Conservation (phyloP, 768 basidiomycete genomes). For the Psilocybe tampanensis region DNA sequence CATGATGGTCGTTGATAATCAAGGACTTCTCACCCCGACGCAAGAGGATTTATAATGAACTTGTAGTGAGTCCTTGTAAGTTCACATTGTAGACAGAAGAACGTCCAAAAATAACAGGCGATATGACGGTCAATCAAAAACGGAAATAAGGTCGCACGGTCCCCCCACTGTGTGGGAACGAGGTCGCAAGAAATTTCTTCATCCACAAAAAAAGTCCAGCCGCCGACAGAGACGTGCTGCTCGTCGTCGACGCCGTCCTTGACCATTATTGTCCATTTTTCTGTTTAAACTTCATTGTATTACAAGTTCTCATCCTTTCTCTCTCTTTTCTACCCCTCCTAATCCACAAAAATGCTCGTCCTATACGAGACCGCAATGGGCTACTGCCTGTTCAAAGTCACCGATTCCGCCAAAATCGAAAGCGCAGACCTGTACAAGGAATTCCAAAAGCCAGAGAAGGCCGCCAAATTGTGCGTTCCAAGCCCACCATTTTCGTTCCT, state of each 20-base stretch:
- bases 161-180: slow-evolving; percentile 26
- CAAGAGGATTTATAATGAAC: not conserved
- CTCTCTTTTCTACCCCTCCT: not conserved
- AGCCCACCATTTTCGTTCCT: not conserved
- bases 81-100: not conserved
- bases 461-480: slow-evolving; percentile 82
- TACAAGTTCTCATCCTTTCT: not conserved
- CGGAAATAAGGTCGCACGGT: slow-evolving; percentile 29
- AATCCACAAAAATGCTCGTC: slow-evolving; percentile 75
- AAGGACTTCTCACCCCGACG: slow-evolving; percentile 6
- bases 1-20: slow-evolving; percentile 8
- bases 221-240: slow-evolving; percentile 19
- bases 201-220: slow-evolving; percentile 27
- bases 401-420: slow-evolving; percentile 84
- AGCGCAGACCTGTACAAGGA: slow-evolving; percentile 88
- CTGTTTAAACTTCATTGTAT: not conserved
- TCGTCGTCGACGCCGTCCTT: slow-evolving; percentile 20
- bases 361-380: slow-evolving; percentile 96
- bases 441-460: slow-evolving; percentile 90
- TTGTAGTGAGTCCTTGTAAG: not conserved
- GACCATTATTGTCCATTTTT: slow-evolving; percentile 12
- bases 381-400: slow-evolving; percentile 97
- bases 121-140: slow-evolving; percentile 2
- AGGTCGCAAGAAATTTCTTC: slow-evolving; percentile 30
- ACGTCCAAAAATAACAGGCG: not conserved